Evolutionary conservation across 805 yeast genomes (phyloP), one percentile per base, ranked within the genome.

Genomic region (Wickerhamomyces canadensis): DNA sequence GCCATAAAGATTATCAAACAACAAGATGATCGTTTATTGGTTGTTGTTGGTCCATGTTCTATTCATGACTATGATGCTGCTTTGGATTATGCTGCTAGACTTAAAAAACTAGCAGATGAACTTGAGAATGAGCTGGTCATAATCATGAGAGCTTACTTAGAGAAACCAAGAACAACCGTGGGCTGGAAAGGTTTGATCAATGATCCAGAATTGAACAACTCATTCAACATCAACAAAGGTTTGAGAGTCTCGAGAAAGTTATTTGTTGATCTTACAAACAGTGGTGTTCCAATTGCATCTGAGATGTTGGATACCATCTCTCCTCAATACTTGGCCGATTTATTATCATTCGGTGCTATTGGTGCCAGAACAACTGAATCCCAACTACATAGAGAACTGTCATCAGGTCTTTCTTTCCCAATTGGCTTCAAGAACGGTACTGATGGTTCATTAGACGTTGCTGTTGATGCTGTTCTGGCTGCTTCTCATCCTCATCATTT

Each of bases 351-450:
- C 50, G 98, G 98, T 56, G 98, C 98, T 43, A 89, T 91, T 65
- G 98, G 98, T 58, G 98, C 98, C 40, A 82, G 98, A 71, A 91
- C 98, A 41, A 91, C 98, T 33, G 98, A 91, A 68, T 91, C 97
- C 31, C 98, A 91, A 65, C 76, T 91, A 43, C 98, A 91, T 70
- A 82, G 98, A 67, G 98, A 91, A 67, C 77, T 91, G 53, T 95
- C 98, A 16, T 89, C 97, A 8, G 98, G 98, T 37, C 72, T 93
- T 44, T 85, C 96, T n/a, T 91, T 91, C 91, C 98, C 98, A 41
- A 80, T 91, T 40, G 98, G 98, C 35, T 91, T 91, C 83, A 91
- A 91, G 69, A 91, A 91, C 62, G 98, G 98, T 64, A 91, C 98
- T 29, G 98, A 91, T 61, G 98, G 98, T 58, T 74, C 93, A 35